phyloP scores from a whole-genome alignment of 2,329 filamentous ascomycete genomes.

The Phaeoacremonium minimum region DNA sequence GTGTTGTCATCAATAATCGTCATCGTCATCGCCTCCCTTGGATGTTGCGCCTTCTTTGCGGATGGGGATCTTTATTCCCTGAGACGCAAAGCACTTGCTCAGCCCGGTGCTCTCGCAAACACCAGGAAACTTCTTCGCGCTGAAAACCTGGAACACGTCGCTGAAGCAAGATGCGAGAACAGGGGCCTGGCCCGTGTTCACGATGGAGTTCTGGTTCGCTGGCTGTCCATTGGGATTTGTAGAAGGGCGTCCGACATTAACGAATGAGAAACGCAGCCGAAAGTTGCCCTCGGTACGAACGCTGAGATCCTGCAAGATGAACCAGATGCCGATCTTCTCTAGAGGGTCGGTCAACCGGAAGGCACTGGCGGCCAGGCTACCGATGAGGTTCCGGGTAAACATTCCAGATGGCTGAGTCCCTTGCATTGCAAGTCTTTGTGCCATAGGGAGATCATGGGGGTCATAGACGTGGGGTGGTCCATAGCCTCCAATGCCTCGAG shows the following conservation, averaged over 20 bases:
- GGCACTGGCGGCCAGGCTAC: slow-evolving; percentile 83
- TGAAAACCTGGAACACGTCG: slow-evolving; percentile 87
- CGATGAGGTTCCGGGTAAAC: slow-evolving; percentile 94
- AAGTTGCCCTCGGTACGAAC: slow-evolving; percentile 91
- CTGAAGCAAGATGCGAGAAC: slow-evolving; percentile 85
- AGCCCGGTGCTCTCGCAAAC: slow-evolving; percentile 90
- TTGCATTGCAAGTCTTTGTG: slow-evolving; percentile 28
- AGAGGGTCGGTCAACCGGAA: slow-evolving; percentile 76
- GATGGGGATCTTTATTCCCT: slow-evolving; percentile 96
- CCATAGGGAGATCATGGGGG: slow-evolving; percentile 20
- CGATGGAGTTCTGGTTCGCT: slow-evolving; percentile 33
- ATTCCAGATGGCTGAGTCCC: slow-evolving; percentile 65
- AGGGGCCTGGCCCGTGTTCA: slow-evolving; percentile 74
- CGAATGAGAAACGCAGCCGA: slow-evolving; percentile 73
- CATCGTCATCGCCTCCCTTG: slow-evolving; percentile 45
- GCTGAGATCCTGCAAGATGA: slow-evolving; percentile 90
- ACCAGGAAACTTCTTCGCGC: slow-evolving; percentile 96
- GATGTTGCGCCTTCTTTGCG: slow-evolving; percentile 68
- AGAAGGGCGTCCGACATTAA: slow-evolving; percentile 67
- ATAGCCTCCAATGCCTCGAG: slow-evolving; percentile 19
- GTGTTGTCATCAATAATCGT: no score
- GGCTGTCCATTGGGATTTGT: slow-evolving; percentile 25
- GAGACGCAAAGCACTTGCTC: slow-evolving; percentile 87
- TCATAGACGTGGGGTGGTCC: slow-evolving; percentile 24
- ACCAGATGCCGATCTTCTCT: slow-evolving; percentile 89